A percentile compares a stretch with the other conserved stretches of the same genome.
These are phyloP conservation scores for Eremochloa ophiuroides DNA, from an alignment of 176 grass and related monocot species.

Conservation along the genomic window DNA sequence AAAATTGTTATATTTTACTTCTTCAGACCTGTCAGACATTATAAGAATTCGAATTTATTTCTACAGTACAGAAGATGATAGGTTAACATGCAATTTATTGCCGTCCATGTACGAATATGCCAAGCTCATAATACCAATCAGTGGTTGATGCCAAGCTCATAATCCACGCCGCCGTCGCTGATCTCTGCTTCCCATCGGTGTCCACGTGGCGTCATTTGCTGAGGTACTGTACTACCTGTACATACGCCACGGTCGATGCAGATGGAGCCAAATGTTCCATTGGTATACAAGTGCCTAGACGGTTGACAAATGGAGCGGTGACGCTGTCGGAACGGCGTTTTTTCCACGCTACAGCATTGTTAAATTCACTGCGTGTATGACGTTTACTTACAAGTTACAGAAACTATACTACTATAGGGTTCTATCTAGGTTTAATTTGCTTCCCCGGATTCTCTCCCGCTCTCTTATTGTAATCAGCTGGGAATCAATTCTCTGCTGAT, in stretches of 20 bases:
- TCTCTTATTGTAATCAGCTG: too few relatives aligned
- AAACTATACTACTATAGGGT: too few relatives aligned
- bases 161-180: too few relatives aligned
- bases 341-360: background rate
- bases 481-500: too few relatives aligned
- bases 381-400: background rate
- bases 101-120: background rate
- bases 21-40: background rate
- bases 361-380: background rate
- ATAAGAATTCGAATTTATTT: conserved; percentile 3
- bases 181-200: background rate
- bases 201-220: conserved; percentile 7
- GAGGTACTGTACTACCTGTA: background rate
- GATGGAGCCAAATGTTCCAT: background rate
- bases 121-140: background rate
- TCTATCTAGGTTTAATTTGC: too few relatives aligned
- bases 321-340: background rate
- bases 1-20: background rate
- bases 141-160: too few relatives aligned
- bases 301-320: conserved; percentile 16
- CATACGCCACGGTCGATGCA: background rate
- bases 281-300: background rate
- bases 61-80: background rate
- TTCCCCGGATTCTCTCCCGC: too few relatives aligned
- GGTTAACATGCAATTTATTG: background rate